Evolutionary conservation across 768 basidiomycete genomes (phyloP).

Genomic region (Symmetrospora coprosmae): DNA sequence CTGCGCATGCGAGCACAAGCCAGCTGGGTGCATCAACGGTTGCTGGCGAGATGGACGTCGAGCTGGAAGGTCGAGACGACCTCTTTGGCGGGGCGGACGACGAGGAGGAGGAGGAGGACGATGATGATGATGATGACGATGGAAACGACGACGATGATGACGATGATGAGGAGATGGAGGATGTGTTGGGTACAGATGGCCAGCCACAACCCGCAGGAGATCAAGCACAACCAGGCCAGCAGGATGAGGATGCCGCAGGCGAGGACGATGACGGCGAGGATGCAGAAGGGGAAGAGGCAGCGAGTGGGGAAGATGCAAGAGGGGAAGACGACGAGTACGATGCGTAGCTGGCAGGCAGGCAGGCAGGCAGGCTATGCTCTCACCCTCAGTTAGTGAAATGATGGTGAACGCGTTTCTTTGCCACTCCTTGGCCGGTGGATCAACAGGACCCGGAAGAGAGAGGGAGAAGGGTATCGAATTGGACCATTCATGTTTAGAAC

Average conservation of each 20-base stretch:
- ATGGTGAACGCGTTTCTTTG: too few species aligned
- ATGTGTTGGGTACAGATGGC: too few species aligned
- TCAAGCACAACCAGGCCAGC: not conserved
- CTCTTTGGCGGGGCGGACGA: constrained; percentile 13
- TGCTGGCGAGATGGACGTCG: not conserved
- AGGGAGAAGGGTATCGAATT: too few species aligned
- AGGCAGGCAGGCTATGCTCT: too few species aligned
- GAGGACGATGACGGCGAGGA: not conserved
- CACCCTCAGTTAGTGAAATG: too few species aligned
- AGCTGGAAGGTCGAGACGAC: not conserved
- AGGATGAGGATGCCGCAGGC: not conserved
- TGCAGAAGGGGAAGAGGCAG: not conserved
- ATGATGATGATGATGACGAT: constrained; percentile 10
- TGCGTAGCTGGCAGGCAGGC: not conserved
- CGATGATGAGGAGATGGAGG: too few species aligned
- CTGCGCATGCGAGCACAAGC: not conserved
- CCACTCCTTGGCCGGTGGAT: too few species aligned
- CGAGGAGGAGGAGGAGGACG: constrained; percentile 18
- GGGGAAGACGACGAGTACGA: not conserved
- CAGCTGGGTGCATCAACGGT: not conserved
- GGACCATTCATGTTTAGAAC: too few species aligned
- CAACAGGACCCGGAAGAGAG: too few species aligned
- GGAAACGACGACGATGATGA: constrained; percentile 11
- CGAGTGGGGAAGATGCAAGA: not conserved
- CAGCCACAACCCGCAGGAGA: too few species aligned